Evolutionary conservation across 106 monocot genomes (phyloP), one percentile per base, ranked within the genome.

Genomic region (Dendrobium officinale): DNA sequence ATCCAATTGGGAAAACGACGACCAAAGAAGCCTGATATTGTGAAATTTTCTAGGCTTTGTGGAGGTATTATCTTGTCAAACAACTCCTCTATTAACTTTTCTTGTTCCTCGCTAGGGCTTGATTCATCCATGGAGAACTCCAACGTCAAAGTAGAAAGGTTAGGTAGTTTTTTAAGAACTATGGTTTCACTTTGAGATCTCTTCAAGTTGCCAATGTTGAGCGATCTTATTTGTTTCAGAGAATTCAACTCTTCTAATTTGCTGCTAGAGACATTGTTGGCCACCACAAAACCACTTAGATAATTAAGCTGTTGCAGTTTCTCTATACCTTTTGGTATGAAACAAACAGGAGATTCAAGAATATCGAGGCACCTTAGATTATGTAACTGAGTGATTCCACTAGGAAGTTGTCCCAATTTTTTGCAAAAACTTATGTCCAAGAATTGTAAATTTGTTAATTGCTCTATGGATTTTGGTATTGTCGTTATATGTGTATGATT

Each of bases 401-500:
- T 33, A 9, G 89, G 82, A 56, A 87, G 77, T 4, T 10, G 67
- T 1, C 67, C 47, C 42, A 90, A 49, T 27, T 16, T 44, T 7
- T 51, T 49, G 59, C 82, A 90, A 4, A 10, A 44, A 5, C 56
- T 7, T 7, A 84, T 31, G 37, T 70, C 61, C 19, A 89, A 31
- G 20, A 51, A 75, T 33, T 81, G 81, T 3, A 89, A 72, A 22
- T 89, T 89, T 41, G 20, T 24, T 16, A 89, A 75, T 3, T 44
- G 56, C 11, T 72, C 24, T 9, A 90, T 80, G 6, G 89, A 80
- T 19, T 90, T 84, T 5, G 85, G 87, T 1, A 90, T 31, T 19
- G 37, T 3, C 37, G 37, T 37, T 37, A 37, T 37, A 37, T 37
- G 2, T 37, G 37, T 37, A 37, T 37, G 22, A 8, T 79, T 51